phyloP scores from a whole-genome alignment of 176 grass and related monocot genomes.

The Juncus effusus region DNA sequence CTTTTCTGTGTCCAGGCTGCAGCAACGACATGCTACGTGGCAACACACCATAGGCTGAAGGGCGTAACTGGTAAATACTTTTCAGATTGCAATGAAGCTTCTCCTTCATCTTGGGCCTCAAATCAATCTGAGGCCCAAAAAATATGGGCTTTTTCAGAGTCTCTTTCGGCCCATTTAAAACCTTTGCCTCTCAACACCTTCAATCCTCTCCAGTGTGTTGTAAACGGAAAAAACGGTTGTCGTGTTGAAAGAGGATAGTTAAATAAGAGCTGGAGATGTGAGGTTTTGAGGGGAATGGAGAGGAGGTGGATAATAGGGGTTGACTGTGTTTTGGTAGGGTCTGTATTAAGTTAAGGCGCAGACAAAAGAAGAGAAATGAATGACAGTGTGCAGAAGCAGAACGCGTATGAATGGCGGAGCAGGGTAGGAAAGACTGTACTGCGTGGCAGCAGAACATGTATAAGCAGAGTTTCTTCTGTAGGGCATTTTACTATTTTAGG shows the following conservation, averaged over 20 bases:
- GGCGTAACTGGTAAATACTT: conserved; percentile 82
- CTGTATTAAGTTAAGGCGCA: not conserved
- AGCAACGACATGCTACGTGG: conserved; percentile 93
- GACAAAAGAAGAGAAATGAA: conserved; percentile 12
- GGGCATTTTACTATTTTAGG: conserved; percentile 8
- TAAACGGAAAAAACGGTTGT: not conserved
- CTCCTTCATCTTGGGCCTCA: conserved; percentile 58
- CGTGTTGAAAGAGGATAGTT: not conserved
- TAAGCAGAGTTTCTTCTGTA: not conserved
- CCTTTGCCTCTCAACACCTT: not conserved
- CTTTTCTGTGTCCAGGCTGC: conserved; percentile 51
- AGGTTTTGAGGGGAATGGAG: not conserved
- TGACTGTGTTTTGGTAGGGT: conserved; percentile 10
- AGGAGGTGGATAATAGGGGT: not conserved
- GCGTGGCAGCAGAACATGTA: conserved; percentile 13
- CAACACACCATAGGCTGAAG: conserved; percentile 59
- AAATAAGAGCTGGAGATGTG: conserved; percentile 9
- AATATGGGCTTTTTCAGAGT: conserved; percentile 58
- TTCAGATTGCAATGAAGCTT: conserved; percentile 91
- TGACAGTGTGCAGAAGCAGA: not conserved
- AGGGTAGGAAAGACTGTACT: conserved; percentile 7
- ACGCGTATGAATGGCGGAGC: not conserved
- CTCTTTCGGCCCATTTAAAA: conserved; percentile 16
- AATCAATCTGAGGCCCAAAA: conserved; percentile 46
- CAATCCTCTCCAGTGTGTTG: not conserved